Evolutionary conservation across 2,329 filamentous ascomycete genomes (phyloP).

Genomic region (Elsinoe ampelina): DNA sequence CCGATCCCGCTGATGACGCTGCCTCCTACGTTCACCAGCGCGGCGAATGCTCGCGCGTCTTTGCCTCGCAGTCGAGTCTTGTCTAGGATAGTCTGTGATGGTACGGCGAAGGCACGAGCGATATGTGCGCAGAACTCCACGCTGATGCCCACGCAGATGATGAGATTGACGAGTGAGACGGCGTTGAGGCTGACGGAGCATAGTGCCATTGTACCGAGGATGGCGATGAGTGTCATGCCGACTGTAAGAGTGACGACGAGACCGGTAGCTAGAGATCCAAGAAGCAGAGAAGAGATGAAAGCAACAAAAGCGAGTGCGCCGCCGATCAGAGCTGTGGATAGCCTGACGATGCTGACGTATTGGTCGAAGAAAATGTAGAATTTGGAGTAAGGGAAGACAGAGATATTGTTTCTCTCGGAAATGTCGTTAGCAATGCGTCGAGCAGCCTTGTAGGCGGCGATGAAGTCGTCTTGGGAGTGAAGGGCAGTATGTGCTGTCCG

Average conservation of each 20-base stretch:
- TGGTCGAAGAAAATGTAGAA: constrained; percentile 99
- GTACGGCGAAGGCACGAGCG: constrained; percentile 91
- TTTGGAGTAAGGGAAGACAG: constrained; percentile 92
- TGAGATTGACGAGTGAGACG: constrained; percentile 86
- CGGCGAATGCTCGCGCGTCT: constrained; percentile 83
- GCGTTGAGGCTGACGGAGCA: constrained; percentile 86
- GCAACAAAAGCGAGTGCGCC: constrained; percentile 82
- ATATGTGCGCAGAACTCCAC: constrained; percentile 98
- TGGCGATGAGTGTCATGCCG: constrained; percentile 86
- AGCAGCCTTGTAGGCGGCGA: constrained; percentile 78
- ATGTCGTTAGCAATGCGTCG: constrained; percentile 78
- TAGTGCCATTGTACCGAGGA: constrained; percentile 89
- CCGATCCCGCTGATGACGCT: constrained; percentile 96
- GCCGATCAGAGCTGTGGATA: constrained; percentile 71
- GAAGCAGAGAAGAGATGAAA: constrained; percentile 63
- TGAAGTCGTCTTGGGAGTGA: constrained; percentile 83
- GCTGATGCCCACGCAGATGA: constrained; percentile 93
- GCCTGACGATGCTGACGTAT: constrained; percentile 72
- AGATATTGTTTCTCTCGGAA: constrained; percentile 58
- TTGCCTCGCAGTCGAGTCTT: constrained; percentile 67
- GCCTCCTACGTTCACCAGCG: constrained; percentile 86
- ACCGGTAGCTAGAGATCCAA: constrained; percentile 76
- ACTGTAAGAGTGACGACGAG: constrained; percentile 78
- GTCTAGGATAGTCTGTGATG: constrained; percentile 71
- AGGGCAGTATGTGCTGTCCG: constrained; percentile 81